Conservation (phyloP, 2,329 filamentous ascomycete genomes). For the Nemania sp. region DNA sequence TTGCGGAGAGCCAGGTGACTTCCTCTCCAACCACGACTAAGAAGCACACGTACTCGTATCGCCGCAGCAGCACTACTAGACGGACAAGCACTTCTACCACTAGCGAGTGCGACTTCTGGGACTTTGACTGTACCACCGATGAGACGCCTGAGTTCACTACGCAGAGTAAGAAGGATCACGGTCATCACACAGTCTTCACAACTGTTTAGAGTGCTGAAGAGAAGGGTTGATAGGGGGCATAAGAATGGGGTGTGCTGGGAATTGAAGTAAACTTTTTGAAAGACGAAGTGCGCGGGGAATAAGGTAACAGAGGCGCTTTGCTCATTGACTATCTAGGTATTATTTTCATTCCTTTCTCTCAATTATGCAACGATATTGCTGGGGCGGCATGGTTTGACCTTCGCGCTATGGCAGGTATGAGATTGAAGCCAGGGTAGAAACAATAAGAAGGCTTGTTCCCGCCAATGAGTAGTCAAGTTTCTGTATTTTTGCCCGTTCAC, state of each 20-base stretch:
- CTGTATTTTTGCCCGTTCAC: too few species aligned
- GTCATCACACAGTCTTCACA: conserved; percentile 5
- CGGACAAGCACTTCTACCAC: conserved; percentile 5
- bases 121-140: conserved; percentile 3
- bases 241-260: neutral
- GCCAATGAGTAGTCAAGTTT: too few species aligned
- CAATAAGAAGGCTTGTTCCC: too few species aligned
- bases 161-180: conserved; percentile 4
- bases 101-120: conserved; percentile 13
- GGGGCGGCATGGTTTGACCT: too few species aligned
- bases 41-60: conserved; percentile 21
- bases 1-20: neutral
- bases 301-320: too few species aligned
- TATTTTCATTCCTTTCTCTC: too few species aligned
- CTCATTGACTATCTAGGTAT: too few species aligned
- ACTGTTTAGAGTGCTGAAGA: conserved; percentile 1
- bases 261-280: neutral
- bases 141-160: neutral
- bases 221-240: neutral
- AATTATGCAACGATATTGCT: too few species aligned
- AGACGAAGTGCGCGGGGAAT: neutral
- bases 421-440: too few species aligned
- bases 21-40: conserved; percentile 1
- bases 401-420: too few species aligned
- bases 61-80: neutral